These are phyloP conservation scores for Xylaria sp. DNA, from an alignment of 2,329 filamentous ascomycete genomes.

Conservation along the genomic window DNA sequence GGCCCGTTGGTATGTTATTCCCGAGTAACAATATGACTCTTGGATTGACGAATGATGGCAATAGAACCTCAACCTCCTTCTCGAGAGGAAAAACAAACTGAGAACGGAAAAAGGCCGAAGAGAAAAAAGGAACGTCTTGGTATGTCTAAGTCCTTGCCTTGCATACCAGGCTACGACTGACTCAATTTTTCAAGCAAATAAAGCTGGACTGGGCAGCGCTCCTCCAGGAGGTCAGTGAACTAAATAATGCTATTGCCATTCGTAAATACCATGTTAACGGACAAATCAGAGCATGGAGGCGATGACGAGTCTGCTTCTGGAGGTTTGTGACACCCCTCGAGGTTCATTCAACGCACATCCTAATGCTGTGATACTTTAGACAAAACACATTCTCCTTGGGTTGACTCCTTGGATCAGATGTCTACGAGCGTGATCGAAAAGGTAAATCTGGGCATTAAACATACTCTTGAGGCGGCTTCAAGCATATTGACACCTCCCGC, in stretches of 20 bases:
- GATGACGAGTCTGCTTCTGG: conserved; percentile 12
- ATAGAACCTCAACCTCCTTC: conserved; percentile 10
- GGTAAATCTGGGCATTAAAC: conserved; percentile 33
- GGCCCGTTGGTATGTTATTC: not conserved
- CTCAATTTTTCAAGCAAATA: not conserved
- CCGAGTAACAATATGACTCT: not conserved
- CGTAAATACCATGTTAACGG: not conserved
- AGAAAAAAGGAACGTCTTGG: conserved; percentile 10
- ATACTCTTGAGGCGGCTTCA: conserved; percentile 24
- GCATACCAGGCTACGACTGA: not conserved
- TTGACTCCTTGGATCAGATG: conserved; percentile 32
- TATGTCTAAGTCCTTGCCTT: conserved; percentile 3
- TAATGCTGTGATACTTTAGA: conserved; percentile 15
- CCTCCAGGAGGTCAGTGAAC: conserved; percentile 16
- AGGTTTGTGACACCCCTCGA: conserved; percentile 16
- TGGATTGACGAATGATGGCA: not conserved
- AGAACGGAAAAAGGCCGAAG: conserved; percentile 6
- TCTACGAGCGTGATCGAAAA: conserved; percentile 26
- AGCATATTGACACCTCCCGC: conserved; percentile 19
- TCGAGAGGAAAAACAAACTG: not conserved
- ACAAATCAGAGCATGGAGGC: not conserved
- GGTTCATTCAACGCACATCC: not conserved
- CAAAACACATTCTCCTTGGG: conserved; percentile 34
- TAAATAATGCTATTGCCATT: not conserved
- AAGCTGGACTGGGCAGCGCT: conserved; percentile 2